Conservation (phyloP, 768 basidiomycete genomes). For the Lanmaoa pseudosensibilis region DNA sequence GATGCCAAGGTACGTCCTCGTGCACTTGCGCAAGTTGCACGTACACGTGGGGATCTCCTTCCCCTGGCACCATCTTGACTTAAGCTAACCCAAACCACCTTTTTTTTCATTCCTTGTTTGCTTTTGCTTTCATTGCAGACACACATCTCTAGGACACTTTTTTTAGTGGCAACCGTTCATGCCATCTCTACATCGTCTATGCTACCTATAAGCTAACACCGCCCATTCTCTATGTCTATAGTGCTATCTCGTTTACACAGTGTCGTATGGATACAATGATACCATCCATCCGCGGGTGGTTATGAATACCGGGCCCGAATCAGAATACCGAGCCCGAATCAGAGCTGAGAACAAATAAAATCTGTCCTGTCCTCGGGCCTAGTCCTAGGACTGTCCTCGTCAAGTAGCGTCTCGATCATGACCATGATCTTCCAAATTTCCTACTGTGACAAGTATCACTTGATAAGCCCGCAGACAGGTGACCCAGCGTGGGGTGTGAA, state of each 20-base stretch:
- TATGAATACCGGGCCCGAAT: too few relatives aligned
- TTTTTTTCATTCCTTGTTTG: background rate
- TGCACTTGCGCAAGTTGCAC: too few relatives aligned
- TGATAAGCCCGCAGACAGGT: too few relatives aligned
- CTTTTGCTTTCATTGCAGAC: background rate
- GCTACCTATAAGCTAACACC: background rate
- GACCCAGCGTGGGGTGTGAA: too few relatives aligned
- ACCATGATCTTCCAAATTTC: too few relatives aligned
- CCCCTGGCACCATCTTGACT: background rate
- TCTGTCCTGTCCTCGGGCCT: background rate
- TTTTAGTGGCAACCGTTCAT: background rate
- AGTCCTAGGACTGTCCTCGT: background rate
- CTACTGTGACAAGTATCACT: too few relatives aligned
- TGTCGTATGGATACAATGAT: background rate
- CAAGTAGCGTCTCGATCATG: background rate
- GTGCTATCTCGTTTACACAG: background rate
- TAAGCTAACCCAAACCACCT: too few relatives aligned
- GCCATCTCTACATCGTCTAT: background rate
- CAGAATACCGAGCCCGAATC: background rate
- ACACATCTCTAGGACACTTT: background rate
- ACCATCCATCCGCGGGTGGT: background rate
- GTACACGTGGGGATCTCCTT: too few relatives aligned
- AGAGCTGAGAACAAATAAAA: background rate
- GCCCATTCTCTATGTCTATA: background rate
- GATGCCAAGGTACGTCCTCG: slow-evolving; percentile 61